phyloP scores from a whole-genome alignment of 2,329 filamentous ascomycete genomes.

The Chrysoporthe austroafricana region DNA sequence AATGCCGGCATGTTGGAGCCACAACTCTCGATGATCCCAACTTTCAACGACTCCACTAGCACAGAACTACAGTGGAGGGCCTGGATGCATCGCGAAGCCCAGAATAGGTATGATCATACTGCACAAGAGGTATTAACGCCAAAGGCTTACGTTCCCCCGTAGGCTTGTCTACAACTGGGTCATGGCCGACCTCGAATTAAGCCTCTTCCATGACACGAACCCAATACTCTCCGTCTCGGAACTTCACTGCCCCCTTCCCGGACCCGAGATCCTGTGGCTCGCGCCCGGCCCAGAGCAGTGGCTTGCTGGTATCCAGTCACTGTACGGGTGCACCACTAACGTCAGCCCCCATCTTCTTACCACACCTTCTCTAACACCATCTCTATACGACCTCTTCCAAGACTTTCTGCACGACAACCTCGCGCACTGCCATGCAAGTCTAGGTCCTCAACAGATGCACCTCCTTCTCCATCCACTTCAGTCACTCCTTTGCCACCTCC shows the following conservation, averaged over 20 bases:
- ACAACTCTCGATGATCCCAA: constrained; percentile 49
- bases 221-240: constrained; percentile 69
- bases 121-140: neutral
- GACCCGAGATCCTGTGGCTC: constrained; percentile 65
- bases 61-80: constrained; percentile 61
- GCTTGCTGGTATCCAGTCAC: constrained; percentile 61
- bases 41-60: constrained; percentile 47
- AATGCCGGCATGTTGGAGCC: constrained; percentile 69
- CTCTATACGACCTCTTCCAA: constrained; percentile 68
- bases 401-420: constrained; percentile 69
- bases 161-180: constrained; percentile 77
- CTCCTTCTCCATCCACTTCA: constrained; percentile 71
- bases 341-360: constrained; percentile 57
- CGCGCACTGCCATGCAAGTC: constrained; percentile 46
- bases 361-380: constrained; percentile 57
- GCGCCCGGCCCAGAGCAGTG: constrained; percentile 62
- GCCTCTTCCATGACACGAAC: constrained; percentile 66
- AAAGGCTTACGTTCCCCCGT: constrained; percentile 4
- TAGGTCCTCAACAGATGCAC: constrained; percentile 63
- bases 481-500: constrained; percentile 64
- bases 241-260: constrained; percentile 66
- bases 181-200: constrained; percentile 74
- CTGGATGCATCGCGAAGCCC: constrained; percentile 68
- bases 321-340: constrained; percentile 55
- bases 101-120: constrained; percentile 53